Evolutionary conservation across 2,329 filamentous ascomycete genomes (phyloP).

Genomic region (Seiridium unicorne): DNA sequence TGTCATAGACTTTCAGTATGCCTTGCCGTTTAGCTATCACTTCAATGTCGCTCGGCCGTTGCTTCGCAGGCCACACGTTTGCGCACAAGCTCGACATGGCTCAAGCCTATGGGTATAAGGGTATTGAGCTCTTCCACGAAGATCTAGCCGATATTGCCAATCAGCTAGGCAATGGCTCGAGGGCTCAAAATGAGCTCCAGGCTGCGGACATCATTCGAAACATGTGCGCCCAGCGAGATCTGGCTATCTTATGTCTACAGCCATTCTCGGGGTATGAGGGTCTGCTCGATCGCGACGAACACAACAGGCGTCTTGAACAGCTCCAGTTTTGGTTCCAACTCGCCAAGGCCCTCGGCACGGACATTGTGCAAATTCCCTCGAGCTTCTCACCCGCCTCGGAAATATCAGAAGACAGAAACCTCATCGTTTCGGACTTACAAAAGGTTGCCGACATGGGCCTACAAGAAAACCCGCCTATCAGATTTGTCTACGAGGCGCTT

Average conservation of each 20-base stretch:
- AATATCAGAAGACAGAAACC: constrained; percentile 43
- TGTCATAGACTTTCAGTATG: constrained; percentile 32
- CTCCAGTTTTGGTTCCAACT: constrained; percentile 70
- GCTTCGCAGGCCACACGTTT: constrained; percentile 65
- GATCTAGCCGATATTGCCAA: constrained; percentile 64
- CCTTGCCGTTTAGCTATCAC: constrained; percentile 65
- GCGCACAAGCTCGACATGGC: constrained; percentile 68
- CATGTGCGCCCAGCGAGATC: constrained; percentile 53
- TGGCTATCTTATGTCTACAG: constrained; percentile 67
- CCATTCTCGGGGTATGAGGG: constrained; percentile 81
- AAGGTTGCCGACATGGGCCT: constrained; percentile 68
- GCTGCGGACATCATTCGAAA: constrained; percentile 57
- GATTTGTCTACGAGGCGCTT: constrained; percentile 73
- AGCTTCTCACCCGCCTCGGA: constrained; percentile 58
- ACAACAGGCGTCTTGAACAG: constrained; percentile 57
- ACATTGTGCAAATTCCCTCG: constrained; percentile 73
- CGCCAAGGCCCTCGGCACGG: constrained; percentile 61
- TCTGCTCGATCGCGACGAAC: constrained; percentile 59
- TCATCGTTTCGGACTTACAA: constrained; percentile 62
- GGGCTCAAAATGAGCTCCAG: constrained; percentile 45
- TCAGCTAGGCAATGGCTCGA: constrained; percentile 38
- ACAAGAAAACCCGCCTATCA: constrained; percentile 51
- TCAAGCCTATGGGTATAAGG: constrained; percentile 60
- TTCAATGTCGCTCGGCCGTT: constrained; percentile 74
- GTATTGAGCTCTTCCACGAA: constrained; percentile 77